phyloP scores from a whole-genome alignment of 2,329 filamentous ascomycete species.

The Thelonectria rubi region DNA sequence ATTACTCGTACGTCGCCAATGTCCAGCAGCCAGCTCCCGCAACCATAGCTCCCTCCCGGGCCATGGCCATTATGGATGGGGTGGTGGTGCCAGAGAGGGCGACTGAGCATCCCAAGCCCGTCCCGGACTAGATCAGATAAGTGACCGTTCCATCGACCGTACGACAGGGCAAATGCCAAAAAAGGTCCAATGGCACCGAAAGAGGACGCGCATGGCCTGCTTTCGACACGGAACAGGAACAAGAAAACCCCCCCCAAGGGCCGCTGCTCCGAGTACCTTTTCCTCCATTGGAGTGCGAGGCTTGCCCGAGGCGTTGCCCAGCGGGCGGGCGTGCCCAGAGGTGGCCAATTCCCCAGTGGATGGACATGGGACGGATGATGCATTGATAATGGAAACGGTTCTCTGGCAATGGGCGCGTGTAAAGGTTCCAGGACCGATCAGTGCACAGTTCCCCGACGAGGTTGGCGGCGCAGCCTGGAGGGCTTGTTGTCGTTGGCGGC shows the following conservation, averaged over 20 bases:
- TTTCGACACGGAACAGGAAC: conserved; percentile 11
- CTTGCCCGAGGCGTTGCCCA: background rate
- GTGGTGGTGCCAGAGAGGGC: background rate
- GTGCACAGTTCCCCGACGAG: background rate
- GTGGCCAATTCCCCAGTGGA: conserved; percentile 2
- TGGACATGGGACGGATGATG: background rate
- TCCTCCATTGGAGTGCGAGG: no score
- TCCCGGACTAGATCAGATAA: conserved; percentile 22
- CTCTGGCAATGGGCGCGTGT: background rate
- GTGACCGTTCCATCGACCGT: conserved; percentile 9
- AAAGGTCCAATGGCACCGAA: conserved; percentile 9
- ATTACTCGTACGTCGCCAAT: no score
- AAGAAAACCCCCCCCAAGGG: conserved; percentile 8
- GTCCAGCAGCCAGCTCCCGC: no score
- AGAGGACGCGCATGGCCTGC: conserved; percentile 11
- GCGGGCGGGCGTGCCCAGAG: background rate
- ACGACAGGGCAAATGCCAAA: conserved; percentile 13
- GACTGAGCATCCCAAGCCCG: conserved; percentile 4
- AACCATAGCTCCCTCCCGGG: no score
- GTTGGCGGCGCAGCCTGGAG: background rate
- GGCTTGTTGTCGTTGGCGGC: background rate
- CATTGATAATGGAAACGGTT: background rate
- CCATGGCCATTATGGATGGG: no score
- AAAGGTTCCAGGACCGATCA: background rate
- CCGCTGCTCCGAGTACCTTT: conserved; percentile 11